Evolutionary conservation across 78 protist genomes (phyloP).

Genomic region (Dictyostelium capitatum): DNA sequence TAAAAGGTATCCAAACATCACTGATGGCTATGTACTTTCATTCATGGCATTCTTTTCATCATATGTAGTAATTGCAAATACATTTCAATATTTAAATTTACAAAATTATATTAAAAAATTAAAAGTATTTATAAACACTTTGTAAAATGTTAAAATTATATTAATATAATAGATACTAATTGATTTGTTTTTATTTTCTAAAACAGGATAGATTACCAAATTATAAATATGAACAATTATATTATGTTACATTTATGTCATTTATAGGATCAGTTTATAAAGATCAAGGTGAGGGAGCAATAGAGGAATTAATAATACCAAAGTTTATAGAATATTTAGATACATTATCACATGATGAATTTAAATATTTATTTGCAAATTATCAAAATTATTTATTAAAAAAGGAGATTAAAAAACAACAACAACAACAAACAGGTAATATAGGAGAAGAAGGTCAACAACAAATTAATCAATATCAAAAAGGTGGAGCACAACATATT

Average conservation of each 20-base stretch:
- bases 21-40: not conserved
- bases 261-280: constrained; percentile 21
- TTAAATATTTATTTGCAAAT: not conserved
- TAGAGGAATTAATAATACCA: constrained; percentile 25
- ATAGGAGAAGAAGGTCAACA: not conserved
- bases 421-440: not conserved
- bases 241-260: constrained; percentile 18
- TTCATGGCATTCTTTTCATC: constrained; percentile 15
- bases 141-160: too few species aligned
- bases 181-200: too few species aligned
- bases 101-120: constrained; percentile 18
- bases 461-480: not conserved
- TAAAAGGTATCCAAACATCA: constrained; percentile 31
- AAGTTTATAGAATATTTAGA: constrained; percentile 28
- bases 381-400: not conserved
- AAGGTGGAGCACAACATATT: not conserved
- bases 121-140: not conserved
- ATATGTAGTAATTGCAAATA: constrained; percentile 18
- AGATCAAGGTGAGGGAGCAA: constrained; percentile 25
- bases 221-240: constrained; percentile 13
- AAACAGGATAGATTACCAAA: constrained; percentile 5
- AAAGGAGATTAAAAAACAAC: not conserved
- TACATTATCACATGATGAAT: not conserved
- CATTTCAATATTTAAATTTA: constrained; percentile 17
- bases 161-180: too few species aligned